These are phyloP conservation scores for Suillus sp. DNA, from an alignment of 768 basidiomycete genomes.

Conservation along the genomic window DNA sequence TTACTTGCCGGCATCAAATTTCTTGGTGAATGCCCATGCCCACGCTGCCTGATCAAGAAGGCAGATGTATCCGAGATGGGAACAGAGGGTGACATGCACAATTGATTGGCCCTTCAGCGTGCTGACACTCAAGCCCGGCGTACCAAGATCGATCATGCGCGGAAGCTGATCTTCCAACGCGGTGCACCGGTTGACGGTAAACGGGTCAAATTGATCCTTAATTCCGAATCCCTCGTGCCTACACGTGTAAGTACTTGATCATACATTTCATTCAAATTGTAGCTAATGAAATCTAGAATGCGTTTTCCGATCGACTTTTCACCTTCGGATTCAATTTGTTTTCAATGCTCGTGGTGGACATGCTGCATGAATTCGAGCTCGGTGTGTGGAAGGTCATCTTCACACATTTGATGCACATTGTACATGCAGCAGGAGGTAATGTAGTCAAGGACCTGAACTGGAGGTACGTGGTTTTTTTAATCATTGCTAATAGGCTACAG, in stretches of 20 bases:
- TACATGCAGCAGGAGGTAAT: neutral
- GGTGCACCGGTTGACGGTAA: too few relatives aligned
- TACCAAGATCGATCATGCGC: constrained; percentile 3
- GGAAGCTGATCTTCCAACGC: neutral
- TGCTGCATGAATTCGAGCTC: constrained; percentile 28
- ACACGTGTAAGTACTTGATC: too few relatives aligned
- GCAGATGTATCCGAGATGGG: constrained; percentile 15
- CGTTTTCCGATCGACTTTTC: constrained; percentile 9
- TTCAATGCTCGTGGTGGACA: constrained; percentile 17
- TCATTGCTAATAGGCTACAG: neutral
- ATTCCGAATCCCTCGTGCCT: too few relatives aligned
- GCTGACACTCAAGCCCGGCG: neutral
- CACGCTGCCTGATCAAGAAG: constrained; percentile 19
- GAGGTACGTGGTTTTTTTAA: neutral
- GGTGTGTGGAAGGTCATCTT: constrained; percentile 25
- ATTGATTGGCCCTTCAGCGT: neutral
- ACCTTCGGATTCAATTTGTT: constrained; percentile 18
- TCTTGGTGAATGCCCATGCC: constrained; percentile 26
- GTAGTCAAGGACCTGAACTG: neutral
- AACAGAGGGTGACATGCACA: constrained; percentile 10
- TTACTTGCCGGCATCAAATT: constrained; percentile 27
- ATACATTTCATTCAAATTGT: too few relatives aligned
- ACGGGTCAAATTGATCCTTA: too few relatives aligned
- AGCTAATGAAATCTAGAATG: constrained; percentile 8
- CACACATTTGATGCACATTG: constrained; percentile 14